Base-by-base conservation (phyloP, 2,329 filamentous ascomycete genomes). In the Calonectria ilicicola region DNA sequence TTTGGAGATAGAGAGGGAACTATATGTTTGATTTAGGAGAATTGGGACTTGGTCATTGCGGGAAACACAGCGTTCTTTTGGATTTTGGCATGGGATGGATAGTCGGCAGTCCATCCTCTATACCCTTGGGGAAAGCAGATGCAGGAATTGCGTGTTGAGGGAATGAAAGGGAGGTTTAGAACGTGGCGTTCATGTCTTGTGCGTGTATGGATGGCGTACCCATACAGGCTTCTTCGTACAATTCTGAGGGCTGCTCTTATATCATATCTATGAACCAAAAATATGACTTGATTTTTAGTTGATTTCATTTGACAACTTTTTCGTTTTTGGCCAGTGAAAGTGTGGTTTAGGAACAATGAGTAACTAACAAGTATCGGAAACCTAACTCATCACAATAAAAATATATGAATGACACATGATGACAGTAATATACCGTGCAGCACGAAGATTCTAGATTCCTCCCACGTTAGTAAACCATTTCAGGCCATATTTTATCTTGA, bases 41-140 rank as follows among this genome's bases (percentile, higher is more conserved):
- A 63, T 67, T 56, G 44, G 63, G 32, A 27, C 63, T 67, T 63
- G 26, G 42, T 53, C 69, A 67, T 63, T 47, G 44, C 67, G 32
- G 69, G 53, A 62, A 47, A 71, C 64, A 51, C 63, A 71, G 69
- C 69, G 64, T 72, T 64, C 49, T 67, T 72, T 72, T 64, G 46
- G 38, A 65, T 47, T 72, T 64, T 26, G 62, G 58, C 64, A 72
- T 64, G 40, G 56, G 56, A 60, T 72, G 40, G 58, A 49, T 65
- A 19, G 53, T 62, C 64, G 23, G 27, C 64, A 27, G 23, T 53
- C 46, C 53, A 63, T 63, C 64, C 64, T 38, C 44, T 63, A 71
- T 67, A 71, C 63, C 63, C 47, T 32, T 19, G 42, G 69, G 23
- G 64, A 63, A 60, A 51, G 69, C 44, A 51, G 29, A 62, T 49